These are phyloP conservation scores for Pseudozyma tsukubaensis DNA, from an alignment of 1,284 basidiomycete genomes.

Conservation along the genomic window DNA sequence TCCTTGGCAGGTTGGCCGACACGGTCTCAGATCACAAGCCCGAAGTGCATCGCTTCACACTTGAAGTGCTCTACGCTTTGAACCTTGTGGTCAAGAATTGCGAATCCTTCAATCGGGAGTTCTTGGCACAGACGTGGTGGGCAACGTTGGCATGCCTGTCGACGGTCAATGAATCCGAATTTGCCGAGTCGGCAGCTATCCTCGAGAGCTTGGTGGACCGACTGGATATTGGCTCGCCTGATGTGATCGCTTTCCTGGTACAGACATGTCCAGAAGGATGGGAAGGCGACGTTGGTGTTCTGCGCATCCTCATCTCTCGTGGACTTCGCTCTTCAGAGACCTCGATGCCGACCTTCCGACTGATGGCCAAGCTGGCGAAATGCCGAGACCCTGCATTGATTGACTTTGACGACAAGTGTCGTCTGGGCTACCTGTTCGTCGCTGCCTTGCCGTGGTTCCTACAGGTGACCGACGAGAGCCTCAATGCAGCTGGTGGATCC, in stretches of 20 bases:
- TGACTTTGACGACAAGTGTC: constrained; percentile 75
- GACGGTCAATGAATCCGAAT: constrained; percentile 86
- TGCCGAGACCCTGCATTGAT: constrained; percentile 78
- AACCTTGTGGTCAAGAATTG: constrained; percentile 76
- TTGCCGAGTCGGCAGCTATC: constrained; percentile 77
- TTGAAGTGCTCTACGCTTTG: constrained; percentile 84
- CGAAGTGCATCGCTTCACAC: constrained; percentile 83
- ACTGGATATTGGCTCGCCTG: constrained; percentile 79
- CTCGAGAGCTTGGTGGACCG: constrained; percentile 79
- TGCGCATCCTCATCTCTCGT: constrained; percentile 82
- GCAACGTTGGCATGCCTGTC: constrained; percentile 82
- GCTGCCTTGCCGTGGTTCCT: constrained; percentile 89
- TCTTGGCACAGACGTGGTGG: constrained; percentile 88
- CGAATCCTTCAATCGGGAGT: constrained; percentile 74
- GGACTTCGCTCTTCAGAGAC: constrained; percentile 85
- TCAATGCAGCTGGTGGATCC: constrained; percentile 25
- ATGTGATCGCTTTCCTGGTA: constrained; percentile 76
- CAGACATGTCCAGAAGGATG: constrained; percentile 80
- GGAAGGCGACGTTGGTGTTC: constrained; percentile 75
- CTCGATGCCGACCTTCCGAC: constrained; percentile 76
- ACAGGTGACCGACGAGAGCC: constrained; percentile 76
- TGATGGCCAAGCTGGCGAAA: constrained; percentile 77
- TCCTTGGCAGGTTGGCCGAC: constrained; percentile 85
- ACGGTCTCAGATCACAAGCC: constrained; percentile 80
- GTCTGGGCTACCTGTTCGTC: constrained; percentile 85